Percentiles rank a stretch among this genome's conserved stretches.
These are phyloP conservation scores for Gentiana dahurica DNA, from an alignment of 257 asterid species.

Conservation along the genomic window DNA sequence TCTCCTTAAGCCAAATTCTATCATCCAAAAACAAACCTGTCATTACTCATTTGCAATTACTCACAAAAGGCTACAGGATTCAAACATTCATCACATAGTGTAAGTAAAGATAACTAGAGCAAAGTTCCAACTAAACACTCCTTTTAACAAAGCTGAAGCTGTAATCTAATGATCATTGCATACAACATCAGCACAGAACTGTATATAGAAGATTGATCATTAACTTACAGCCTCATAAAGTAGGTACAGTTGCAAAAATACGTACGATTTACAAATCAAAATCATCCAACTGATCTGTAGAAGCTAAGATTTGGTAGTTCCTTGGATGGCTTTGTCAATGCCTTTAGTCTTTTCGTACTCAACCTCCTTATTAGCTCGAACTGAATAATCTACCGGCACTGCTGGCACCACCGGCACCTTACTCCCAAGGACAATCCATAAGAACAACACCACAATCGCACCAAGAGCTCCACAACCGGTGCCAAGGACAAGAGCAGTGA, in stretches of 20 bases:
- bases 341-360: constrained; percentile 26
- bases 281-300: constrained; percentile 10
- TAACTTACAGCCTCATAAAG: constrained; percentile 61
- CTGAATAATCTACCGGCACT: constrained; percentile 19
- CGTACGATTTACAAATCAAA: constrained; percentile 41
- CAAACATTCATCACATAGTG: no score
- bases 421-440: constrained; percentile 48
- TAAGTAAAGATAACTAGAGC: no score
- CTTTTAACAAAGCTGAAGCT: constrained; percentile 25
- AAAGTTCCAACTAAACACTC: background rate
- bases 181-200: constrained; percentile 6
- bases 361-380: constrained; percentile 21
- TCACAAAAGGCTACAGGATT: no score
- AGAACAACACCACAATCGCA: constrained; percentile 41
- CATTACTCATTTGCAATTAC: no score
- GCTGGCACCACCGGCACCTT: constrained; percentile 75
- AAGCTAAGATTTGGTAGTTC: constrained; percentile 23
- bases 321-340: constrained; percentile 44
- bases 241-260: constrained; percentile 24
- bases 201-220: constrained; percentile 41
- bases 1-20: no score
- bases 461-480: constrained; percentile 72
- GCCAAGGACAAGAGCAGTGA: constrained; percentile 54
- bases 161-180: constrained; percentile 21
- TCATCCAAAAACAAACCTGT: no score